Percentiles rank a stretch among this genome's conserved stretches.
Evolutionary conservation across 106 monocot genomes (phyloP).

Genomic region (Cymbidium sinense): DNA sequence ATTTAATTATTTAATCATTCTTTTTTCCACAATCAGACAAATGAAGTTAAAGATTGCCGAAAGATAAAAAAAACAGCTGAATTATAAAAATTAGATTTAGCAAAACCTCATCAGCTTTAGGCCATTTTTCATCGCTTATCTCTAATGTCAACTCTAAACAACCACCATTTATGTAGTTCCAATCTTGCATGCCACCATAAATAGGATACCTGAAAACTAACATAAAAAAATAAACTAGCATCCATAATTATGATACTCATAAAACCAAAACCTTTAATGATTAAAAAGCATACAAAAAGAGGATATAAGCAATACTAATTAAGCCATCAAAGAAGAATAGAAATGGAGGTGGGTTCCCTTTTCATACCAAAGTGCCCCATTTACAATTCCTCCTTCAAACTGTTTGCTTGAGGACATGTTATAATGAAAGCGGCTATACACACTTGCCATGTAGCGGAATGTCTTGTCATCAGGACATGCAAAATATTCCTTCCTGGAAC

Average conservation of each 20-base stretch:
- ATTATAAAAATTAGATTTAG: background rate
- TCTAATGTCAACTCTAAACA: conserved; percentile 96
- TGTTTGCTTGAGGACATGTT: conserved; percentile 93
- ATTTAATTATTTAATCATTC: too few species aligned
- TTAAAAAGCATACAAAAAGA: background rate
- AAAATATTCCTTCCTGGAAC: conserved; percentile 77
- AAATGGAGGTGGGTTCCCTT: background rate
- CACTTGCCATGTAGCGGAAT: conserved; percentile 74
- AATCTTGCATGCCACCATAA: conserved; percentile 99
- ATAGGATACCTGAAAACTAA: conserved; percentile 79
- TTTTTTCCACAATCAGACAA: background rate
- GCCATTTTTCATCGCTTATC: conserved; percentile 95
- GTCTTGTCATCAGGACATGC: conserved; percentile 91
- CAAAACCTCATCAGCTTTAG: conserved; percentile 77
- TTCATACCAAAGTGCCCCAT: conserved; percentile 83
- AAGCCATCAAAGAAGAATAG: background rate
- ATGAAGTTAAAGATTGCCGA: background rate
- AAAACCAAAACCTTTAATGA: background rate
- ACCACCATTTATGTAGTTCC: conserved; percentile 98
- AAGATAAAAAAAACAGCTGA: background rate
- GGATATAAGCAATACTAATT: background rate
- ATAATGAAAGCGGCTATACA: conserved; percentile 78
- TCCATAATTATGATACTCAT: background rate
- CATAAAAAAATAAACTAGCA: background rate
- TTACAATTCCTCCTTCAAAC: conserved; percentile 90